Conservation (phyloP, 1,284 basidiomycete genomes). For the Inonotus hispidus region DNA sequence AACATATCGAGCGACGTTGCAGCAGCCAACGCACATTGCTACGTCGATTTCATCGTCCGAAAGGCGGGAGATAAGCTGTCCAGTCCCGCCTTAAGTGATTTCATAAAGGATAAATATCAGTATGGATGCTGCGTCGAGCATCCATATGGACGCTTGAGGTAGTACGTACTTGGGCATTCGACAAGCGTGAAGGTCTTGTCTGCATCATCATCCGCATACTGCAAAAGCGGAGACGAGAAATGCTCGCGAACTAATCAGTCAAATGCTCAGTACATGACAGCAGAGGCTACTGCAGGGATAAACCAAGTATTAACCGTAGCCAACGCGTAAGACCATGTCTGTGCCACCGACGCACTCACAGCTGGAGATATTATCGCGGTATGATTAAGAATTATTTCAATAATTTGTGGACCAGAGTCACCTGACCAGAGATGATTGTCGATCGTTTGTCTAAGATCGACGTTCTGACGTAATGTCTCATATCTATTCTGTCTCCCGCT, state of each 20-base stretch:
- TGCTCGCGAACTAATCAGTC: conserved; percentile 73
- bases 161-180: conserved; percentile 74
- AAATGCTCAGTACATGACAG: not conserved
- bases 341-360: not conserved
- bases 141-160: not conserved
- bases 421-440: too few species aligned
- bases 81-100: conserved; percentile 67
- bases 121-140: not conserved
- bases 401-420: too few species aligned
- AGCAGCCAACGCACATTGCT: conserved; percentile 57
- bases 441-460: not conserved
- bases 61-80: conserved; percentile 81
- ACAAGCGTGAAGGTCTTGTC: conserved; percentile 74
- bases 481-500: not conserved
- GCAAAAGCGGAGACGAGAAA: conserved; percentile 85
- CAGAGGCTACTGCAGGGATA: not conserved
- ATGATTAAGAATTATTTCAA: not conserved
- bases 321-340: conserved; percentile 39
- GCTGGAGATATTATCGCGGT: not conserved
- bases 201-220: conserved; percentile 60
- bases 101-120: not conserved
- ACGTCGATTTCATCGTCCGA: conserved; percentile 85
- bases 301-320: conserved; percentile 33
- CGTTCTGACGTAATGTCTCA: conserved; percentile 1
- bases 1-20: not conserved